Percentiles rank a stretch among this genome's conserved stretches.
Evolutionary conservation across 2,329 filamentous ascomycete genomes (phyloP).

Genomic region (Trichophyton equinum): DNA sequence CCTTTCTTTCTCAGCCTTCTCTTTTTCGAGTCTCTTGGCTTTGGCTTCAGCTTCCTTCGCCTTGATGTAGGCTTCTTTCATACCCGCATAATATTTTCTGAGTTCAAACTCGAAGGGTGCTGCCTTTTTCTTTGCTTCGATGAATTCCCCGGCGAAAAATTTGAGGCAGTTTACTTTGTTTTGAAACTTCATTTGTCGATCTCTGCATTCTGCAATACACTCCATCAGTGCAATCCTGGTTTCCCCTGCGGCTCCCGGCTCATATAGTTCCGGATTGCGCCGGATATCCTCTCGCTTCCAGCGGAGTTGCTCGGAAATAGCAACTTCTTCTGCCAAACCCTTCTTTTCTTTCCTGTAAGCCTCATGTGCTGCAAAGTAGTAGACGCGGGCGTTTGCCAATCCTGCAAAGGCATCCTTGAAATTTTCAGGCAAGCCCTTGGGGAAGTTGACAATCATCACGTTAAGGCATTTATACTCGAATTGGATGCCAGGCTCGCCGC

Average conservation of each 20-base stretch:
- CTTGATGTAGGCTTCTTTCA: not conserved
- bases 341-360: not conserved
- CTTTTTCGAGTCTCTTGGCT: not conserved
- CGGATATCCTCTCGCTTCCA: not conserved
- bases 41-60: not conserved
- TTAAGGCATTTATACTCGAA: constrained; percentile 11
- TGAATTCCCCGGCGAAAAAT: not conserved
- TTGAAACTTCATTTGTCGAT: not conserved
- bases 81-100: not conserved
- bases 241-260: not conserved
- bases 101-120: not conserved
- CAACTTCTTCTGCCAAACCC: not conserved
- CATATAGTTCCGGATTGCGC: not conserved
- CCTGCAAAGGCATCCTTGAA: not conserved
- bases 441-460: not conserved
- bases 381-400: constrained; percentile 1
- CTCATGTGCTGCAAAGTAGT: constrained; percentile 8
- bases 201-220: not conserved
- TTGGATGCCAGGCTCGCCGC: constrained; percentile 8
- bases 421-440: not conserved
- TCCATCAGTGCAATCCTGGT: not conserved
- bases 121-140: not conserved
- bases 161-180: not conserved
- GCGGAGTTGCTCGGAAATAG: not conserved
- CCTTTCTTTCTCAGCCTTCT: not conserved